phyloP scores from a whole-genome alignment of 345 rosid genomes.

The Eucalyptus caleyi region DNA sequence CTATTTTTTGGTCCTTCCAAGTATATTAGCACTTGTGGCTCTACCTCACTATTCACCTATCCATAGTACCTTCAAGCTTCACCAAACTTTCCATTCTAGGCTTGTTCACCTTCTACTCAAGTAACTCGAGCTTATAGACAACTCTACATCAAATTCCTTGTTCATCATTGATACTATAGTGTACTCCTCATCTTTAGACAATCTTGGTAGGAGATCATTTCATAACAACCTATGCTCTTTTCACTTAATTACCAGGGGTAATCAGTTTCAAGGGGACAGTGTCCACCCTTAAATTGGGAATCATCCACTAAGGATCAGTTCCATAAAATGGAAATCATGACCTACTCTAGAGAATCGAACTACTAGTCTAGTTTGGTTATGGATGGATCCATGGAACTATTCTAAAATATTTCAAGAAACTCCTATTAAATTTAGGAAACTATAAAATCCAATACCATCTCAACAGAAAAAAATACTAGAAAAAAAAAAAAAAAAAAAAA shows the following conservation, averaged over 20 bases:
- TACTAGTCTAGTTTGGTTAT: rapidly evolving
- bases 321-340: too few species aligned
- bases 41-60: not conserved
- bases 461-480: not conserved
- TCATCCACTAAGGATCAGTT: too few species aligned
- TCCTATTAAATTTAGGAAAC: too few species aligned
- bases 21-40: too few species aligned
- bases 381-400: too few species aligned
- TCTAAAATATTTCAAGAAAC: too few species aligned
- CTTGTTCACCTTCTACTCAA: not conserved
- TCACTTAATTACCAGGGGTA: too few species aligned
- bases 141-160: not conserved
- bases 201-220: too few species aligned
- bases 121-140: not conserved
- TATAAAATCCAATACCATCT: not conserved
- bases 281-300: rapidly evolving
- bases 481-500: rapidly evolving
- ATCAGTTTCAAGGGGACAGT: too few species aligned
- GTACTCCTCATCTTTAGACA: not conserved
- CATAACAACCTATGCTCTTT: too few species aligned
- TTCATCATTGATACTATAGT: not conserved
- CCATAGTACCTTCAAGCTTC: not conserved
- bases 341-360: too few species aligned
- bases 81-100: not conserved
- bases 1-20: not conserved